Evolutionary conservation across 345 rosid genomes (phyloP), one percentile per base, ranked within the genome.

Genomic region (Eutrema yunnanense): DNA sequence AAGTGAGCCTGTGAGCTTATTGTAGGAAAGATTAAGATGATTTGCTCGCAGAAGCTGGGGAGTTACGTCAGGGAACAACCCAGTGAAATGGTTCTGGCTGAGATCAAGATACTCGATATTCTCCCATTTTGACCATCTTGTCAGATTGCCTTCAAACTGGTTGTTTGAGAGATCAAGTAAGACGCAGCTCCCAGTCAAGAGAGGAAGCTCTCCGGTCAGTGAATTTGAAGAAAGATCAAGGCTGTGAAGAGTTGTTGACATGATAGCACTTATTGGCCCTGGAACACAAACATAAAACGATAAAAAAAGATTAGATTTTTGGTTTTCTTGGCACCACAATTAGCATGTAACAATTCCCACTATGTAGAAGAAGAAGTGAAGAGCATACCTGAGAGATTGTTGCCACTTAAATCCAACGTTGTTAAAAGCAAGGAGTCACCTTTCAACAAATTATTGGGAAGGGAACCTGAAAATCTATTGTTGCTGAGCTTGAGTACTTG

Each of bases 101-200:
- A 95, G 90, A 87, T 95, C 99, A 67, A 95, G 88, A 59, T 85
- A 87, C 53, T 92, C 93, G 38, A 95, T 72, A 79, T 83, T 80
- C 19, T 87, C 96, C 97, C 99, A 95, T 67, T 87, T 89, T 56
- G 76, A 69, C 65, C 87, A 86, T 81, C 88, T 79, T 26, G 93
- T 81, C 41, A 95, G 75, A 71, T 89, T 95, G 62, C 99, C 97
- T 79, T 84, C 87, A 62, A 95, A 81, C 58, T 78, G 86, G 73
- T 95, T 95, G 80, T 84, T 86, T 72, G 99, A 95, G 56, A 95
- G 90, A 82, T 95, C 97, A 79, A 95, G 88, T 10, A 88, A 69
- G 29, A 77, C 82, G 50, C 95, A 88, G 70, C 86, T 83, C 73
- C 99, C 97, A 0, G 93, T 95, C 72, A 95, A 81, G 62, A 86